Base-by-base conservation (phyloP, 2,329 filamentous ascomycete genomes). In the Aspergillus clavatus region DNA sequence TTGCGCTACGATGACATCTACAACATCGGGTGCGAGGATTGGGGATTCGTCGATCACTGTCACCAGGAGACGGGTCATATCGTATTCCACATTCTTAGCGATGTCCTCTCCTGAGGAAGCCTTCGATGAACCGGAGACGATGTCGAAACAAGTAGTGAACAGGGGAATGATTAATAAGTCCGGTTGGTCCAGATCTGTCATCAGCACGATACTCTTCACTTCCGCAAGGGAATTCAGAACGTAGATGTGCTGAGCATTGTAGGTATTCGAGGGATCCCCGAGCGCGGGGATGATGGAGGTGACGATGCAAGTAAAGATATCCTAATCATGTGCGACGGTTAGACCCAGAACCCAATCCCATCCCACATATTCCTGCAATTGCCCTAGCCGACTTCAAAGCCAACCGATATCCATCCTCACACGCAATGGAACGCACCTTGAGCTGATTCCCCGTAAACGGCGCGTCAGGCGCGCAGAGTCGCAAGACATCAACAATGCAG, bases 1-100 rank as follows among this genome's bases (percentile, higher is more conserved):
- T 65, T 98, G 94, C 6, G 91, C 91, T 62, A 98, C 87, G 56
- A 98, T 89, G 23, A 91, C 83, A 63, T 98, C 91, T 16, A 96
- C 82, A 2, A 95, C 88, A 47, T 88, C 83, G 5, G 84, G 77
- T 0, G 90, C 87, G 14, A 98, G 76, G 28, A 80, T 82, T 1
- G 80, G 74, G 14, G 86, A 83, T 71, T 98, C 93, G 53, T 97
- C 93, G 18, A 98, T 85, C 42, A 98, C 73, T 40, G 84, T 87
- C 36, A 86, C 83, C 18, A 98, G 78, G 51, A 97, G 80, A 42
- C 88, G 83, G 18, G 86, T 93, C 79, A 98, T 88, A 63, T 93
- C 85, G 59, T 89, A 89, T 65, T 96, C 89, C 45, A 97, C 87
- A 67, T 95, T 93, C 71, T 95, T 95, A 47, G 87, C 86, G 38